These are phyloP conservation scores for Quercus wislizeni DNA, from an alignment of 306 rosid genomes.

Conservation along the genomic window DNA sequence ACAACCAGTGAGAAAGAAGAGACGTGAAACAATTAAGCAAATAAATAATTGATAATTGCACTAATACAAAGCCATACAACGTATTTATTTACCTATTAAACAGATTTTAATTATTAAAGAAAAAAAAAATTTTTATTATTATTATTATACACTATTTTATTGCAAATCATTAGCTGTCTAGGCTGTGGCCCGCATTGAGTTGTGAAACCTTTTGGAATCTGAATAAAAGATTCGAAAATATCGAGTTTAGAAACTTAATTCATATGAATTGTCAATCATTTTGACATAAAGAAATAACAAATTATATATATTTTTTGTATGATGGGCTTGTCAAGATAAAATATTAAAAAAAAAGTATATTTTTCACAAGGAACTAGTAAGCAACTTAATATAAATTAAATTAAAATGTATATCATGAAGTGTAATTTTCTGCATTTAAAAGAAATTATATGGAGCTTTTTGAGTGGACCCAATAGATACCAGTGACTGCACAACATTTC, in stretches of 20 bases:
- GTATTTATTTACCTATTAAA: background rate
- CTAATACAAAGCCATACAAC: background rate
- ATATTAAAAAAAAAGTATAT: no score
- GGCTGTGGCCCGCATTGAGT: slow-evolving; percentile 26
- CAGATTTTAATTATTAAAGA: background rate
- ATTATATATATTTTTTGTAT: background rate
- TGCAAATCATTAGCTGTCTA: slow-evolving; percentile 37
- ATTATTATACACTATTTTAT: slow-evolving; percentile 20
- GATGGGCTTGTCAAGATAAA: no score
- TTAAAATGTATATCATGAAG: no score
- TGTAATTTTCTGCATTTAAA: background rate
- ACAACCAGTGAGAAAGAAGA: background rate
- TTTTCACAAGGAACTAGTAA: no score
- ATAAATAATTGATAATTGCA: background rate
- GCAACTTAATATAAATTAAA: no score
- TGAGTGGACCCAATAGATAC: slow-evolving; percentile 6
- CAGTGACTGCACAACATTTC: background rate
- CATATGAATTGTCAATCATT: background rate
- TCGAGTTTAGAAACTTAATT: slow-evolving; percentile 7
- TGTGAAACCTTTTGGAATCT: slow-evolving; percentile 17
- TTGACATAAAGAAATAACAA: background rate
- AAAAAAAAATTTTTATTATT: background rate
- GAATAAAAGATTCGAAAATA: background rate
- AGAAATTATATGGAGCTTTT: background rate
- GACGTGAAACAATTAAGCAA: no score